Evolutionary conservation across 2,329 filamentous ascomycete species (phyloP), one percentile per base, ranked within the genome.

Genomic region (Karstenula rhodostoma): DNA sequence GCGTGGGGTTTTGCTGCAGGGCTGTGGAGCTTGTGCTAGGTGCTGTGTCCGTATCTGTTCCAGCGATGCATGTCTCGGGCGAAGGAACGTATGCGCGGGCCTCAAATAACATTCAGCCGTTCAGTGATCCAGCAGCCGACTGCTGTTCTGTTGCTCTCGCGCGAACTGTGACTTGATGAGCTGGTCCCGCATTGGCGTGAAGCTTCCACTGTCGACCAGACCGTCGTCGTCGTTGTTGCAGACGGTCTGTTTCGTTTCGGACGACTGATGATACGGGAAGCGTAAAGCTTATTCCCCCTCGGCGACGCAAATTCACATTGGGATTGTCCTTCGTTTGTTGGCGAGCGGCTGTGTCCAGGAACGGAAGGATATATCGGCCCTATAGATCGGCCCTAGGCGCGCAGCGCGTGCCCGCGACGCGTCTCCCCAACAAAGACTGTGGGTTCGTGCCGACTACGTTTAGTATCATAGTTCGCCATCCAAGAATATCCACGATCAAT

Each of bases 1-100:
- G 51, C 17, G 37, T 42, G 49, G 49, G 49, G 49, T 35, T 42
- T 35, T 42, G 17, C n/a, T 42, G 35, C 33, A 42, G 33, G 49
- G 49, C 35, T 37, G 49, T 15, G 35, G 42, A 22, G 49, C 35
- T 52, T 42, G 33, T 9, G 49, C 49, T 27, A 27, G 49, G 35
- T 19, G 29, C 15, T 27, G 35, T 35, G 12, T 42, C 33, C 7
- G 27, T 0, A 15, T n/a, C 35, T 22, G 23, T 42, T 4, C 48
- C 43, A 22, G 43, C 12, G 25, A 47, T 17, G 44, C 27, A 47
- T 6, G 44, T 15, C 23, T 29, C 44, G 27, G 17, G 22, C 44
- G 44, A 12, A 29, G 10, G 25, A 47, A 29, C 15, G 22, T 23
- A 29, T 47, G 44, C 3, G 19, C 10, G 27, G 6, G 23, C 44